Evolutionary conservation across 352 stramenopile species (phyloP).

Genomic region (Thalassiosira mediterranea): DNA sequence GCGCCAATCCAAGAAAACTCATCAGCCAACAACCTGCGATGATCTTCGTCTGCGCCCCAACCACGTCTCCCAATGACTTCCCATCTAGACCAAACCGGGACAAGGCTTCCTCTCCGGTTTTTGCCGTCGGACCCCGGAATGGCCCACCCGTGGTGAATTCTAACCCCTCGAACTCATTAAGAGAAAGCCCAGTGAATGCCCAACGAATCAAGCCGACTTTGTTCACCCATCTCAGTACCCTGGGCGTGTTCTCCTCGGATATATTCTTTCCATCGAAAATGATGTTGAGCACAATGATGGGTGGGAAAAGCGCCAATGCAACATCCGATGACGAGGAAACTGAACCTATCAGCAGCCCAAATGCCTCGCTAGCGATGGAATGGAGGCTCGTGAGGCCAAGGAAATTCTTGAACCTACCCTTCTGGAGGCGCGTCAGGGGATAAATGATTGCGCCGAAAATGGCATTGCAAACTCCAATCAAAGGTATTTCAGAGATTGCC

Average conservation of each 20-base stretch:
- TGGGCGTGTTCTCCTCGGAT: conserved; percentile 80
- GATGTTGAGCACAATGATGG: conserved; percentile 82
- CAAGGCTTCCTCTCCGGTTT: conserved; percentile 75
- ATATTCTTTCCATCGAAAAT: conserved; percentile 87
- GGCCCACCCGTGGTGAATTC: conserved; percentile 68
- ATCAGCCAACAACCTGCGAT: conserved; percentile 68
- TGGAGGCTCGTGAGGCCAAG: conserved; percentile 75
- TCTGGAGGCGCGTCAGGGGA: conserved; percentile 65
- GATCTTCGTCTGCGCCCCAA: conserved; percentile 66
- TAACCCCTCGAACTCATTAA: conserved; percentile 83
- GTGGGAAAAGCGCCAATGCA: conserved; percentile 80
- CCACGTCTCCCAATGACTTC: conserved; percentile 57
- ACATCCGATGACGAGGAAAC: conserved; percentile 75
- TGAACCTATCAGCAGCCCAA: conserved; percentile 76
- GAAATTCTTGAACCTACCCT: conserved; percentile 74
- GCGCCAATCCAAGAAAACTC: conserved; percentile 68
- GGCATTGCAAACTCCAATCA: conserved; percentile 70
- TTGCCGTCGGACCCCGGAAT: conserved; percentile 63
- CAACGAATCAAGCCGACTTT: conserved; percentile 77
- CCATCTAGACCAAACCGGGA: conserved; percentile 76
- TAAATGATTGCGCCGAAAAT: conserved; percentile 82
- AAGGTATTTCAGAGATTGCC: conserved; percentile 79
- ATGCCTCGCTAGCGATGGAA: conserved; percentile 68
- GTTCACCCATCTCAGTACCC: conserved; percentile 65
- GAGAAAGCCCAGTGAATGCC: conserved; percentile 76